A percentile compares a stretch with the other conserved stretches of the same genome.
phyloP scores from a whole-genome alignment of 192 early-diverging fungal species.

The Coemansia sp. region DNA sequence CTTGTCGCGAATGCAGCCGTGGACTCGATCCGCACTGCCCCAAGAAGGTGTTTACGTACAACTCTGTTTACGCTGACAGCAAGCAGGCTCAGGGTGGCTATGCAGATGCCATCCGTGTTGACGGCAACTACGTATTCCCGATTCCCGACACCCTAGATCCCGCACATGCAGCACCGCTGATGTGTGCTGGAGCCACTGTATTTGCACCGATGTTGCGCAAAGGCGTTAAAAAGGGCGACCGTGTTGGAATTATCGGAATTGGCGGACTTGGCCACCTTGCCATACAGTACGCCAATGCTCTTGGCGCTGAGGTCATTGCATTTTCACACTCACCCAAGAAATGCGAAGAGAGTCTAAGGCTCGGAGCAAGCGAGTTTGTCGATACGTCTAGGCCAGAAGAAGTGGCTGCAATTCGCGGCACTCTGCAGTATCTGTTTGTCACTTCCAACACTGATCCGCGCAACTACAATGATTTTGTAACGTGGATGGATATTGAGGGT shows the following conservation, averaged over 20 bases:
- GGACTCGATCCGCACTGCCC: slow-evolving; percentile 50
- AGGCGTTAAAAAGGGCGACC: slow-evolving; percentile 58
- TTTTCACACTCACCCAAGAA: slow-evolving; percentile 61
- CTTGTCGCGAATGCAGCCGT: slow-evolving; percentile 55
- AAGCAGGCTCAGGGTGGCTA: slow-evolving; percentile 56
- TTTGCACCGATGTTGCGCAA: slow-evolving; percentile 66
- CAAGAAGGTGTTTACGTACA: slow-evolving; percentile 52
- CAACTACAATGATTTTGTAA: slow-evolving; percentile 51
- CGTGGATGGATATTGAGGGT: slow-evolving; percentile 57
- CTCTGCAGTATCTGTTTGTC: slow-evolving; percentile 38
- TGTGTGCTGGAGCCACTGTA: slow-evolving; percentile 81
- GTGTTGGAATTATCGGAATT: slow-evolving; percentile 73
- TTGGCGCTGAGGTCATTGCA: slow-evolving; percentile 52
- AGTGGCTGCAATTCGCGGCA: slow-evolving; percentile 13
- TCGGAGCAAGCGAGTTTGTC: slow-evolving; percentile 60
- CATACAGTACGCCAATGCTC: slow-evolving; percentile 60
- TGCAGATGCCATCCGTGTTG: slow-evolving; percentile 61
- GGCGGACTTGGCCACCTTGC: slow-evolving; percentile 78
- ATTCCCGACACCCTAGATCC: slow-evolving; percentile 56
- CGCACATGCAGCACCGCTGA: slow-evolving; percentile 64
- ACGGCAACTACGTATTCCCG: slow-evolving; percentile 63
- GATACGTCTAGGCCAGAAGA: slow-evolving; percentile 31
- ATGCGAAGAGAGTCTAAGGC: slow-evolving; percentile 51
- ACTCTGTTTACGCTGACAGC: slow-evolving; percentile 55
- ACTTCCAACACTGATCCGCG: slow-evolving; percentile 30